Percentiles rank a stretch among this genome's conserved stretches.
Conservation (phyloP, 805 yeast species). For the Pichia insulana region DNA sequence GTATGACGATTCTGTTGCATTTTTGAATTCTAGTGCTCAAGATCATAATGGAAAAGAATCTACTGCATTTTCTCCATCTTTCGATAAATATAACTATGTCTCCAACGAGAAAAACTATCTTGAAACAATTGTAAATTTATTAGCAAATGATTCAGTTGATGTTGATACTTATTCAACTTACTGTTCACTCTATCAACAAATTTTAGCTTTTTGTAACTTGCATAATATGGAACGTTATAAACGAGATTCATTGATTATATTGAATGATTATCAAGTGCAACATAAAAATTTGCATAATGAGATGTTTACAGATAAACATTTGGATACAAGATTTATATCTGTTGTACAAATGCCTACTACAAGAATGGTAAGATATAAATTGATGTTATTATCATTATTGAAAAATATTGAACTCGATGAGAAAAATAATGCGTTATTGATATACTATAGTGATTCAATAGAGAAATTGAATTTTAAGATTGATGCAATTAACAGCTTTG, state of each 20-base stretch:
- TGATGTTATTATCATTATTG: slow-evolving; percentile 37
- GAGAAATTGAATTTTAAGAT: slow-evolving; percentile 16
- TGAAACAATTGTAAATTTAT: slow-evolving; percentile 14
- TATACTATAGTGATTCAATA: slow-evolving; percentile 19
- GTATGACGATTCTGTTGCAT: slow-evolving; percentile 11
- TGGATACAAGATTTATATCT: slow-evolving; percentile 47
- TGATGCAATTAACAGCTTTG: slow-evolving; percentile 18
- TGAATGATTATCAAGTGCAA: slow-evolving; percentile 24
- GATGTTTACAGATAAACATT: slow-evolving; percentile 30
- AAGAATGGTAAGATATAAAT: slow-evolving; percentile 40
- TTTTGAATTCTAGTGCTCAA: background rate
- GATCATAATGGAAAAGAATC: slow-evolving; percentile 8
- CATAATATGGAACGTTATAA: slow-evolving; percentile 21
- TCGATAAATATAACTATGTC: slow-evolving; percentile 16
- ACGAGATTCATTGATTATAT: slow-evolving; percentile 15
- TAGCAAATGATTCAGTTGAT: slow-evolving; percentile 16
- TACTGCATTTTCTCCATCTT: slow-evolving; percentile 18
- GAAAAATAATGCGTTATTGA: slow-evolving; percentile 16
- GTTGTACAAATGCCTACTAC: slow-evolving; percentile 46
- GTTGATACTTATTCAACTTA: slow-evolving; percentile 20
- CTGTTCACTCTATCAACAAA: slow-evolving; percentile 19
- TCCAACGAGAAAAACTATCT: slow-evolving; percentile 17
- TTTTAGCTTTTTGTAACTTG: slow-evolving; percentile 16
- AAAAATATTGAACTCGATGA: slow-evolving; percentile 21
- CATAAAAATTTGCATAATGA: slow-evolving; percentile 9